Evolutionary conservation across 176 grass and related monocot species (phyloP), one percentile per base, ranked within the genome.

Genomic region (Avena insularis): DNA sequence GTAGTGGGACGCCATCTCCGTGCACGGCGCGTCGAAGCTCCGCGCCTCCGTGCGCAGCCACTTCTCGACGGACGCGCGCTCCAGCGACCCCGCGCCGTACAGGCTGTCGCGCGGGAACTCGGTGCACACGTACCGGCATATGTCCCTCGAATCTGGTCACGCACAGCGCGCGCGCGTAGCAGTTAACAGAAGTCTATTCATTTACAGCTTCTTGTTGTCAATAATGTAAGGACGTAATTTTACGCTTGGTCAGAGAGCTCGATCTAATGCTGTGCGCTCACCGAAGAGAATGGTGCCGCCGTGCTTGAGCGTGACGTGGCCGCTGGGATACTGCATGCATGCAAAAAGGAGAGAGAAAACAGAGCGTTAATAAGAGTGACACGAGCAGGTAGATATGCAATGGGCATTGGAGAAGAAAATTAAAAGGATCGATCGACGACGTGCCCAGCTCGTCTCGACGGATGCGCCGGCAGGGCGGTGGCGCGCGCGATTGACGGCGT

Each of bases 41-140:
- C 83, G 82, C 74, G 50, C 87, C 86, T 94, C 95, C 17, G 85
- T 91, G 82, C 89, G 86, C 75, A 97, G 89, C 92, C 95, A 94
- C 60, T 92, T 92, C 80, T 97, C 92, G 38, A 97, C 86, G 62
- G 92, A 83, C 0, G 92, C 81, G 0, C 95, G 71, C 83, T 97
- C 92, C 16, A 94, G 87, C 76, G 90, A 82, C 20, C 92, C 92
- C 17, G 60, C 14, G 10, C 90, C 92, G 38, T 94, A 76, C 43
- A 97, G 90, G 23, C 23, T 64, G 3, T 91, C 88, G 13, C 95
- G 86, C 81, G 91, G 82, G 78, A 97, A 91, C 74, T 88, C 88
- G 10, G 35, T 58, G 62, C 87, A 96, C 62, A 93, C 15, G 71
- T 91, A 83, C 68, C 82, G 85, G 77, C 91, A 93, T 12, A 91